Evolutionary conservation across 257 asterid species (phyloP), one percentile per base, ranked within the genome.

Genomic region (Linaria vulgaris): DNA sequence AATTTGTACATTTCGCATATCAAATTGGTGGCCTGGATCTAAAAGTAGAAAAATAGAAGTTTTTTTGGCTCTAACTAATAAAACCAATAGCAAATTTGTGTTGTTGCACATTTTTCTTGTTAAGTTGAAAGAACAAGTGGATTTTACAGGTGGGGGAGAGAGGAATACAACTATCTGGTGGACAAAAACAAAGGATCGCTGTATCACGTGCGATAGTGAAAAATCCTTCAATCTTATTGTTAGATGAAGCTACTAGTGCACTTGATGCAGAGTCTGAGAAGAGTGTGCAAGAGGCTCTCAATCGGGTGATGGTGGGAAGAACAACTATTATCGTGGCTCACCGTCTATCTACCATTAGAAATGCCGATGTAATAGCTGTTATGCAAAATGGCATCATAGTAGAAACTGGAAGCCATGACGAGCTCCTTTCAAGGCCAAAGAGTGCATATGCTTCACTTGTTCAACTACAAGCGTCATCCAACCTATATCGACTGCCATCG

Each of bases 231-330:
- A 74, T 90, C 56, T 86, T 94, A 76, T 56, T 94, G 68, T 68
- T 94, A 79, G 99, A 94, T 54, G 99, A 94, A 75, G 99, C 99
- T 12, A 94, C 97, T 0, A 94, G 99, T 66, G 97, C 99, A 30
- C 97, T 90, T 56, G 99, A 94, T 73, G 95, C 97, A 4, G 99
- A 90, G 73, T 90, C 97, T 0, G 99, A 94, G 76, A 84, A 81
- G 67, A 82, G 94, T 21, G 99, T 94, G 69, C 99, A 94, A 62
- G 95, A 87, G 78, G 99, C 99, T 39, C 99, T 94, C 27, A 96
- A 94, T 62, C 95, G 87, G 9, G 96, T 88, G 55, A 90, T 90
- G 96, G 92, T 90, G 43, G 97, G 99, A 15, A 78, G 99, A 57
- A 94, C 97, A 23, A 87, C 96, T 34, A 76, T 94, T 2, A 69